phyloP scores from a whole-genome alignment of 2,329 filamentous ascomycete genomes.

The Pestalotiopsis sp. region DNA sequence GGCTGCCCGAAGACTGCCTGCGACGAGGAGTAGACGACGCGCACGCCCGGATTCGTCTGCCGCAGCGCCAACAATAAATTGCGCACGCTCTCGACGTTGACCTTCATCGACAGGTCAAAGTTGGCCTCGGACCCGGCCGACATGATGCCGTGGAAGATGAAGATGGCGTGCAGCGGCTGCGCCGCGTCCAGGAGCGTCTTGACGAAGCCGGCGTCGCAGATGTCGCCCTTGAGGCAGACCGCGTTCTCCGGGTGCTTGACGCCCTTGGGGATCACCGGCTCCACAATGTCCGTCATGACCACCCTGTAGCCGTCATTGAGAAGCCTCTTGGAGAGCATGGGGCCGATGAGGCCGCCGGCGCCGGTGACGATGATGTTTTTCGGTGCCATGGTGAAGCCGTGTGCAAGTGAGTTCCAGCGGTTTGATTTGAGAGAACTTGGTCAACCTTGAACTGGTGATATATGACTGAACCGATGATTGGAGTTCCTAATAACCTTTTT shows the following conservation, averaged over 20 bases:
- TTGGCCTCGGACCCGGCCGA: conserved; percentile 51
- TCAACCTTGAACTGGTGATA: background rate
- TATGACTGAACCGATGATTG: background rate
- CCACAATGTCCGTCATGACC: conserved; percentile 55
- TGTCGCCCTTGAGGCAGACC: conserved; percentile 51
- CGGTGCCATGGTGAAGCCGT: conserved; percentile 9
- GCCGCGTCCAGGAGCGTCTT: conserved; percentile 41
- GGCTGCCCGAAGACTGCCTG: conserved; percentile 65
- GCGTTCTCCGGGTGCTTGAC: conserved; percentile 52
- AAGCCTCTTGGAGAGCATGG: conserved; percentile 39
- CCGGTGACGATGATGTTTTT: conserved; percentile 37
- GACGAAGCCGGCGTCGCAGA: conserved; percentile 34
- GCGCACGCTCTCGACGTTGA: conserved; percentile 61
- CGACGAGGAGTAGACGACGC: conserved; percentile 63
- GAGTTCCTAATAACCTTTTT: background rate
- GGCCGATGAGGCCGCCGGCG: conserved; percentile 34
- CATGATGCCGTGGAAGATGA: conserved; percentile 70
- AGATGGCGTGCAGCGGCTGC: conserved; percentile 49
- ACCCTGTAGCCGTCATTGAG: conserved; percentile 41
- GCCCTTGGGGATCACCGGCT: conserved; percentile 50
- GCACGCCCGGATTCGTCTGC: conserved; percentile 49
- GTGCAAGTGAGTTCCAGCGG: background rate
- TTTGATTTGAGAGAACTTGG: background rate
- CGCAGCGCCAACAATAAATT: conserved; percentile 52
- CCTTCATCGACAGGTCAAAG: conserved; percentile 15